Evolutionary conservation across 1,139 yeast genomes (phyloP).

Genomic region (Suhomyces atakaporum): DNA sequence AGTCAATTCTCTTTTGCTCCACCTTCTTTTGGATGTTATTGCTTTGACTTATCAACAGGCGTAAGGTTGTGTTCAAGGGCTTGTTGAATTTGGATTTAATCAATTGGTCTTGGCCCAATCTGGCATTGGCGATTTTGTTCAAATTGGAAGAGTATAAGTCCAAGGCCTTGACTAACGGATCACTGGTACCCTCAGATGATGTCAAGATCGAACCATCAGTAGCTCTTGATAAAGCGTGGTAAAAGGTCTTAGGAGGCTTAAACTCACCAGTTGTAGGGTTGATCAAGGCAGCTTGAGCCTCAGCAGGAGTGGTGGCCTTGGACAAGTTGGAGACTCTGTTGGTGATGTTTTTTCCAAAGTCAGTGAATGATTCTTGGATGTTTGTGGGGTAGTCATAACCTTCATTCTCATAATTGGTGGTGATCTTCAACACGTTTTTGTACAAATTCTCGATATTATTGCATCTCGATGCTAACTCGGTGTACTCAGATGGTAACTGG

Average conservation of each 20-base stretch:
- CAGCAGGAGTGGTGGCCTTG: constrained; percentile 75
- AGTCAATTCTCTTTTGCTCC: constrained; percentile 74
- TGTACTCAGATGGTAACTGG: constrained; percentile 81
- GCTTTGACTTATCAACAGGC: constrained; percentile 66
- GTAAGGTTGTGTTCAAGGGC: constrained; percentile 63
- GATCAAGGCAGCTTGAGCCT: constrained; percentile 77
- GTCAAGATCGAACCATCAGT: constrained; percentile 56
- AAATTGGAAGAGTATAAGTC: constrained; percentile 46
- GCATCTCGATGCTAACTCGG: constrained; percentile 71
- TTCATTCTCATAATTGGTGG: constrained; percentile 71
- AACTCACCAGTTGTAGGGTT: constrained; percentile 53
- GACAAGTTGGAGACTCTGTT: constrained; percentile 69
- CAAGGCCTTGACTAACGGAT: constrained; percentile 46
- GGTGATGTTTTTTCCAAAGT: constrained; percentile 68
- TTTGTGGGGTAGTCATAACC: constrained; percentile 87
- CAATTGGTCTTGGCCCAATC: constrained; percentile 79
- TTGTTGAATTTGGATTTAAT: constrained; percentile 71
- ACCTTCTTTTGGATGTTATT: constrained; percentile 73
- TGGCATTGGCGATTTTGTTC: constrained; percentile 76
- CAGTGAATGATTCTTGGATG: constrained; percentile 69
- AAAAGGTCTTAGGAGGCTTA: constrained; percentile 77
- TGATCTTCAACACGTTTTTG: constrained; percentile 70
- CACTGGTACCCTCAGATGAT: constrained; percentile 47
- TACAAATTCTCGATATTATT: constrained; percentile 76
- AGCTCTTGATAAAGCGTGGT: constrained; percentile 82